phyloP scores from a whole-genome alignment of 2,329 filamentous ascomycete species.

The Aurifilum marmelostoma region DNA sequence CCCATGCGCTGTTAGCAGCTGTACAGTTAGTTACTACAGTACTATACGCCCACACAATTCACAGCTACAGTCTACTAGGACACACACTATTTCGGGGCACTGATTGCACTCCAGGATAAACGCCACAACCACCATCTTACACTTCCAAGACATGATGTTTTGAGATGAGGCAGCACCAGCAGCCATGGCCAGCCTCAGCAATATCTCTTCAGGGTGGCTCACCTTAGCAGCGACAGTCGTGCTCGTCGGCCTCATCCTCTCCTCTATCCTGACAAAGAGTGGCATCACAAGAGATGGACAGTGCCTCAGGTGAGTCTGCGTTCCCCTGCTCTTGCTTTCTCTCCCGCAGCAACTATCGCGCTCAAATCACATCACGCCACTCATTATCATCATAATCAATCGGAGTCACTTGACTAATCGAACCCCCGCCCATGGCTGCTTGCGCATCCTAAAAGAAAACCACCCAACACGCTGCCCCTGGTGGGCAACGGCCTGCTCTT shows the following conservation, averaged over 20 bases:
- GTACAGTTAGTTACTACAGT: not conserved
- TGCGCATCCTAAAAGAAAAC: conserved; percentile 41
- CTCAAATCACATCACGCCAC: too few relatives aligned
- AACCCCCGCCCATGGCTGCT: not conserved
- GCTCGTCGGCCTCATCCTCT: conserved; percentile 20
- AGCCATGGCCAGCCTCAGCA: conserved; percentile 21
- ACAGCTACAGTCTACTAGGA: too few relatives aligned
- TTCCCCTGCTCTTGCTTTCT: too few relatives aligned
- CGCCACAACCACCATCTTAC: not conserved
- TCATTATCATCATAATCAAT: too few relatives aligned
- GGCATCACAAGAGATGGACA: conserved; percentile 30
- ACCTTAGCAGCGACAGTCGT: not conserved
- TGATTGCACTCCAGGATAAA: not conserved
- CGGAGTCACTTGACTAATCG: not conserved
- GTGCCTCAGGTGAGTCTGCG: conserved; percentile 28
- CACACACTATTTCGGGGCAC: not conserved
- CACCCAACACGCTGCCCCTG: conserved; percentile 57
- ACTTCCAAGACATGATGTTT: not conserved
- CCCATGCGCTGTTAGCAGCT: not conserved
- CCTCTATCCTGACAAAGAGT: conserved; percentile 24
- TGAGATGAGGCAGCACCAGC: not conserved
- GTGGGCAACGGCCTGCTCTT: conserved; percentile 66
- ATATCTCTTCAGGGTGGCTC: conserved; percentile 14
- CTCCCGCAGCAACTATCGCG: too few relatives aligned
- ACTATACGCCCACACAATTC: too few relatives aligned